Evolutionary conservation across 148 eudicot genomes (phyloP), one percentile per base, ranked within the genome.

Genomic region (Amaranthus hypochondriacus): DNA sequence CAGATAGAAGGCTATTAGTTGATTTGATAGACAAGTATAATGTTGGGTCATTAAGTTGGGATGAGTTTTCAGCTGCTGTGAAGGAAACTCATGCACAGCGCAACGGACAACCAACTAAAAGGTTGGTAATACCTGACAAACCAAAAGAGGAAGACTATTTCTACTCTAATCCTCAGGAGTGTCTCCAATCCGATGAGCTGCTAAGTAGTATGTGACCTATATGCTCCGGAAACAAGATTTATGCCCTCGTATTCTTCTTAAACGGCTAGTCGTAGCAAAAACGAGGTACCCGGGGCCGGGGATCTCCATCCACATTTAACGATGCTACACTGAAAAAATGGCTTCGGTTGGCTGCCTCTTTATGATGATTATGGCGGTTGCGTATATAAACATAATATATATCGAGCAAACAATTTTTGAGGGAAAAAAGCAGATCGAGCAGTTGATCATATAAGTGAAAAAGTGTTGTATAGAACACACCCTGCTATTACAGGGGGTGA

Each of bases 71-170:
- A 64, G 60, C 73, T 62, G 93, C 90, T 28, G 97, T 95, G 48
- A 92, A 92, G 82, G 87, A 86, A 74, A 75, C 86, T 70, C 97
- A 92, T 66, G 84, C 84, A 28, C 81, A 84, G 56, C 96, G 96
- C 77, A 85, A 87, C 85, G 99, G 99, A 60, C 86, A 84, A 75
- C 89, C 94, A 18, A 85, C 76, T 8, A 85, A 82, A 76, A 87
- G 99, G 82, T 63, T 84, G 68, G 87, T 90, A 54, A 95, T 95
- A 66, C 89, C 96, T 0, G 97, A 90, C 72, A 81, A 86, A 83
- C 98, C 98, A 48, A 95, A 95, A 84, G 98, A 95, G 76, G 98
- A 95, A 72, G 98, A 92, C 59, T 92, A 95, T 80, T 95, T 95
- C 83, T 92, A 89, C 54, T 84, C 94, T 48, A 95, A 95, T 77